Conservation (phyloP, 306 rosid genomes). For the Cicer yamashitae region DNA sequence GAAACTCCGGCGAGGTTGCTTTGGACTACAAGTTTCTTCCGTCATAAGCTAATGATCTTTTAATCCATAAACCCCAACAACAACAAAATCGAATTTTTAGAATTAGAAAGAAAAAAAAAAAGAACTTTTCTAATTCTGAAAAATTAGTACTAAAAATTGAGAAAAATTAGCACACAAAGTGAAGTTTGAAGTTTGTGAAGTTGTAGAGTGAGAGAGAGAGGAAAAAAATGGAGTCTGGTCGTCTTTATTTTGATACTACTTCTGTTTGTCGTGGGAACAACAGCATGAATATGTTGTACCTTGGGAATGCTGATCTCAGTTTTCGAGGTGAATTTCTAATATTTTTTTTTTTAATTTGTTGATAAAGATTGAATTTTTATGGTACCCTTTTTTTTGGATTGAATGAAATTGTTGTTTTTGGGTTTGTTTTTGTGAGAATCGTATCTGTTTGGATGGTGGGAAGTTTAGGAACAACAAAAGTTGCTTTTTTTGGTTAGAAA, state of each 20-base stretch:
- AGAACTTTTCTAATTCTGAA: constrained; percentile 27
- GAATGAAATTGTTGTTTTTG: background rate
- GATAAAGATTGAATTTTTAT: background rate
- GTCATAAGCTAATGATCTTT: constrained; percentile 96
- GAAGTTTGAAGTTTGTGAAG: background rate
- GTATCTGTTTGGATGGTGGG: constrained; percentile 34
- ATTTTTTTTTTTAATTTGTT: background rate
- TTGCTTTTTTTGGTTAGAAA: background rate
- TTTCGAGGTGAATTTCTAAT: constrained; percentile 63
- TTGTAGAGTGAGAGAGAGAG: background rate
- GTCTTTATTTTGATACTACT: constrained; percentile 67
- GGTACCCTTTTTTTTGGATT: background rate
- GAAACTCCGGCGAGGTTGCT: constrained; percentile 93
- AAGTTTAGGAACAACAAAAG: constrained; percentile 19
- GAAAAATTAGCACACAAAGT: background rate
- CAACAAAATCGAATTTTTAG: background rate
- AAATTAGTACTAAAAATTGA: background rate
- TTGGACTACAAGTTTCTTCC: constrained; percentile 99
- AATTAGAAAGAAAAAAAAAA: background rate
- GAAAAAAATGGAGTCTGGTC: constrained; percentile 63
- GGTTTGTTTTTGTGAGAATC: constrained; percentile 10
- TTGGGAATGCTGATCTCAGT: constrained; percentile 66
- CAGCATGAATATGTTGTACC: constrained; percentile 78
- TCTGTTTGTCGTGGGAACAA: constrained; percentile 66
- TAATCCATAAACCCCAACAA: constrained; percentile 39